Percentiles rank a stretch among this genome's conserved stretches.
These are phyloP conservation scores for Fomitopsis palustris DNA, from an alignment of 1,284 basidiomycete species.

Conservation along the genomic window DNA sequence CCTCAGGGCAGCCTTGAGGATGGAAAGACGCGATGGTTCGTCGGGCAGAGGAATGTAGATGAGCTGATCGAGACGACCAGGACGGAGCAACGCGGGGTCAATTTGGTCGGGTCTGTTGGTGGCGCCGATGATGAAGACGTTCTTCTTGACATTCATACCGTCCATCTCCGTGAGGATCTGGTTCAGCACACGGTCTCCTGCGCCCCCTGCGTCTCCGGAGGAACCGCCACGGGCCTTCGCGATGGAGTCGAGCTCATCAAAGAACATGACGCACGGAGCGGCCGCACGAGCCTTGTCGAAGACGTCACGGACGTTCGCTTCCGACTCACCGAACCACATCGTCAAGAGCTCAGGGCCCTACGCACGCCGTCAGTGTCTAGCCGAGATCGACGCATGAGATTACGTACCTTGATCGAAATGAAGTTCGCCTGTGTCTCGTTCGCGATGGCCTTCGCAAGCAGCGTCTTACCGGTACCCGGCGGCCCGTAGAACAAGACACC, in stretches of 20 bases:
- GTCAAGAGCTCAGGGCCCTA: conserved; percentile 95
- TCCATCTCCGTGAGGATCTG: conserved; percentile 99
- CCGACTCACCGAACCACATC: conserved; percentile 99
- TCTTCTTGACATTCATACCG: conserved; percentile 99
- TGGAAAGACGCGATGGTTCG: conserved; percentile 87
- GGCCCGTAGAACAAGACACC: conserved; percentile 98
- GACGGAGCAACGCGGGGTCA: conserved; percentile 94
- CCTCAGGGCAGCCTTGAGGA: conserved; percentile 89
- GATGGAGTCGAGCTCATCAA: conserved; percentile 98
- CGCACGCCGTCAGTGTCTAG: conserved; percentile 19
- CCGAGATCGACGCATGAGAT: background rate
- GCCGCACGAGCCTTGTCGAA: conserved; percentile 99
- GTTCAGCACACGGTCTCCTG: conserved; percentile 96
- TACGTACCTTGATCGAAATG: conserved; percentile 82
- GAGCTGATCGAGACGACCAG: conserved; percentile 95
- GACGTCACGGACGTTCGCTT: conserved; percentile 98
- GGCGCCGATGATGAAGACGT: conserved; percentile 98
- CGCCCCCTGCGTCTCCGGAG: conserved; percentile 89
- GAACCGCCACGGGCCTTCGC: conserved; percentile 91
- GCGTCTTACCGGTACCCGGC: conserved; percentile 95
- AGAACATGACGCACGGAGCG: conserved; percentile 99
- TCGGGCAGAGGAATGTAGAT: conserved; percentile 95
- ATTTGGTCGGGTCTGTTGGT: conserved; percentile 99
- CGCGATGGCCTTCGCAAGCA: conserved; percentile 96
- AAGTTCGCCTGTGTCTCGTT: conserved; percentile 99